These are phyloP conservation scores for Micractinium sp. DNA, from an alignment of 139 green algal genomes.

Conservation along the genomic window DNA sequence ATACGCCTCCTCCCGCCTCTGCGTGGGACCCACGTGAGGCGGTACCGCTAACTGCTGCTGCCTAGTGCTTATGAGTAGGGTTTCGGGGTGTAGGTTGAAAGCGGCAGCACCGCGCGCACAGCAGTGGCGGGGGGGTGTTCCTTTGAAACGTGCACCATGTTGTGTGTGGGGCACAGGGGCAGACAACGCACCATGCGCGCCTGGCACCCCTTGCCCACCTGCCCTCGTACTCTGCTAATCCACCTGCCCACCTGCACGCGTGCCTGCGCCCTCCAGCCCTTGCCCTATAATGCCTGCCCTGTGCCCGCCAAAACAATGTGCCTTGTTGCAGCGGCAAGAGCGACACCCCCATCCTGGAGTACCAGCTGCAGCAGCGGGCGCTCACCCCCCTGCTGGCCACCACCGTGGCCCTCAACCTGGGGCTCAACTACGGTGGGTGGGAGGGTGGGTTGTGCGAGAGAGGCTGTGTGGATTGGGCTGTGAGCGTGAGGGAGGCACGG, in stretches of 20 bases:
- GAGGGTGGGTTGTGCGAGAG: too few relatives aligned
- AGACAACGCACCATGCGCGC: too few relatives aligned
- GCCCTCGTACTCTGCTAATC: background rate
- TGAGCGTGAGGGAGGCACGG: too few relatives aligned
- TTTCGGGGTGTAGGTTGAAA: too few relatives aligned
- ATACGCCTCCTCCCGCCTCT: conserved; percentile 83
- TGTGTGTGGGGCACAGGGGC: too few relatives aligned
- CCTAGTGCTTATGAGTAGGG: too few relatives aligned
- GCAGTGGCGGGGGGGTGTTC: too few relatives aligned
- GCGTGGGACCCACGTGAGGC: conserved; percentile 72
- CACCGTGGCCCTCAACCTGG: conserved; percentile 85
- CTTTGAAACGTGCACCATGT: too few relatives aligned
- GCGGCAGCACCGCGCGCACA: too few relatives aligned
- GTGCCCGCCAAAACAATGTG: too few relatives aligned
- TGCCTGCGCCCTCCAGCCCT: background rate
- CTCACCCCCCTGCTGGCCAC: conserved; percentile 86
- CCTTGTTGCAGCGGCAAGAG: conserved; percentile 61
- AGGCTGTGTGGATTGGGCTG: background rate
- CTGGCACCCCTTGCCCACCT: background rate
- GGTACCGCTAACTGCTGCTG: too few relatives aligned
- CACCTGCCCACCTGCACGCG: background rate
- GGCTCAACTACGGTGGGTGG: conserved; percentile 80
- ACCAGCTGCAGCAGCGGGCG: conserved; percentile 91
- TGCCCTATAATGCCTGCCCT: background rate
- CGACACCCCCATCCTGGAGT: conserved; percentile 91